Base-by-base conservation (phyloP, 2,329 filamentous ascomycete genomes). In the Helotiales sp. region DNA sequence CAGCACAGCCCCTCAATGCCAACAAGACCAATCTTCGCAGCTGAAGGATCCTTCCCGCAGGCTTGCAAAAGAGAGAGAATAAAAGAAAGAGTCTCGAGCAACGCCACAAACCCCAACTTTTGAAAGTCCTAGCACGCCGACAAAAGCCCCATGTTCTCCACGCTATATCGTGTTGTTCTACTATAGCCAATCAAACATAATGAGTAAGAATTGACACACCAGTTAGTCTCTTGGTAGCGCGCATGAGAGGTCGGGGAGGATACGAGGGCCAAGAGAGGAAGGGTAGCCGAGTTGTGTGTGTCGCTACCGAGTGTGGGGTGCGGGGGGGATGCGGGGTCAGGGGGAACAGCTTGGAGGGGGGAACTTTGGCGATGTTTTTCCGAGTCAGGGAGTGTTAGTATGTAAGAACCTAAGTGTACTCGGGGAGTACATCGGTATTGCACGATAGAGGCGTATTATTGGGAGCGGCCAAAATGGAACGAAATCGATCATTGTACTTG, bases 221-320 rank as follows among this genome's bases (percentile, higher is more conserved):
- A 36, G 19, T 9, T 25, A 44, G 22, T 24, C 19, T 44, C 40
- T 25, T 44, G 40, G 40, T n/a, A 44, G 9, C 40, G n/a, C 40
- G 24, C 24, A 44, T 10, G 22, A 44, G 40, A n/a, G 51, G 3
- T 53, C 51, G 51, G 51, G 51, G 51, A 53, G 51, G 51, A 44
- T 12, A 44, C 9, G 17, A 24, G 4, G 31, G 25, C 22, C 5
- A 12, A 24, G n/a, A 19, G 17, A 31, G 24, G 51, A 27, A 31
- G 38, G 51, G 44, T 33, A 46, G 27, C 51, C 51, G 51, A 53
- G 36, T 8, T 27, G 25, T 27, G 25, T 44, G 49, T 25, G 2
- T 25, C 22, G 17, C 17, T 9, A 15, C 31, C 30, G 51, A 19
- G 31, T 40, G 29, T 33, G 27, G 31, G 30, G 22, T 40, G 38